These are phyloP conservation scores for Clitocybe nebularis DNA, from an alignment of 1,284 basidiomycete species.

Conservation along the genomic window DNA sequence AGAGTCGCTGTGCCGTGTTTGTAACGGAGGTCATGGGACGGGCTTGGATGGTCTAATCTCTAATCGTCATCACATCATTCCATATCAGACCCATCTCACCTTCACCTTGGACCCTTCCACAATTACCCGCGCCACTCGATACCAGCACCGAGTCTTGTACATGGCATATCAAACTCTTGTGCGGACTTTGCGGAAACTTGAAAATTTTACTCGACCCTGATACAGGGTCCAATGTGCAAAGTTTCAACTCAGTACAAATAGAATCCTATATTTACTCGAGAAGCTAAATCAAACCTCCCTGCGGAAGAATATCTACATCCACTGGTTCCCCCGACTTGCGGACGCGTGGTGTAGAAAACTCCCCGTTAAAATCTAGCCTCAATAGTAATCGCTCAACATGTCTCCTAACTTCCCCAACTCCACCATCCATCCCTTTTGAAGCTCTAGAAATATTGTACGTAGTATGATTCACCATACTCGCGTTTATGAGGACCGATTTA, in stretches of 20 bases:
- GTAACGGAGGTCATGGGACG: slow-evolving; percentile 33
- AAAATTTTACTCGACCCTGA: slow-evolving; percentile 10
- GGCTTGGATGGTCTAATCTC: slow-evolving; percentile 11
- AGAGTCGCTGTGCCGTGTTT: slow-evolving; percentile 48
- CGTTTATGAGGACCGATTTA: slow-evolving; percentile 61
- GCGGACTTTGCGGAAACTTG: too few relatives aligned
- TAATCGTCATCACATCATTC: slow-evolving; percentile 17
- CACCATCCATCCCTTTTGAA: slow-evolving; percentile 42
- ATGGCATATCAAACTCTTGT: slow-evolving; percentile 6
- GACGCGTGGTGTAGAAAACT: slow-evolving; percentile 53
- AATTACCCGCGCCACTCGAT: slow-evolving; percentile 10
- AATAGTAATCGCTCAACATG: slow-evolving; percentile 82
- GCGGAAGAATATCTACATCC: slow-evolving; percentile 45
- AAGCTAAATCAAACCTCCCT: slow-evolving; percentile 30
- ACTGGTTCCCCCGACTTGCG: slow-evolving; percentile 14
- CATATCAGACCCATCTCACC: slow-evolving; percentile 1
- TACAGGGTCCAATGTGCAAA: slow-evolving; percentile 1
- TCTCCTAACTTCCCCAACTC: slow-evolving; percentile 61
- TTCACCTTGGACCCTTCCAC: slow-evolving; percentile 13
- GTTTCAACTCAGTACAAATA: slow-evolving; percentile 4
- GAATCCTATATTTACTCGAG: slow-evolving; percentile 14
- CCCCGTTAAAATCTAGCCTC: slow-evolving; percentile 82
- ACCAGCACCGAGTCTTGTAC: slow-evolving; percentile 7
- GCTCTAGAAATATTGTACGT: slow-evolving; percentile 44
- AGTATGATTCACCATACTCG: slow-evolving; percentile 57